A percentile compares a stretch with the other conserved stretches of the same genome.
Conservation (phyloP, 202 grass and related monocot genomes). For the Panicum hallii region DNA sequence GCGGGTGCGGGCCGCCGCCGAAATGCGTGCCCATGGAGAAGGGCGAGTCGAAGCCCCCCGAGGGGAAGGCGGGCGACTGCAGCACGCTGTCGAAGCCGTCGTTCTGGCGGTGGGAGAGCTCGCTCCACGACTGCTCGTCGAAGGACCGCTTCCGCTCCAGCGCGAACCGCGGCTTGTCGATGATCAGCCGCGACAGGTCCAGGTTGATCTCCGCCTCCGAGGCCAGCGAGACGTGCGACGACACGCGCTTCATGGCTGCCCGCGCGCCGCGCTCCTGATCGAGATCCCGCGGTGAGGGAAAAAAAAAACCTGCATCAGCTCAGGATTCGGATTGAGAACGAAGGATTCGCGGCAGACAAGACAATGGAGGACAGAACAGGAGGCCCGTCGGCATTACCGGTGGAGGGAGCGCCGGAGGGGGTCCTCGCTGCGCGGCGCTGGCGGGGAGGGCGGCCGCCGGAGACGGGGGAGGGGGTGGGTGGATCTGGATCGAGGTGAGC, state of each 20-base stretch:
- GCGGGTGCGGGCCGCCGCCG: conserved; percentile 63
- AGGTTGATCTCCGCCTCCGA: conserved; percentile 80
- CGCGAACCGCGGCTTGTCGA: conserved; percentile 60
- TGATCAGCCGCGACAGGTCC: conserved; percentile 55
- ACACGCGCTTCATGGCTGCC: conserved; percentile 55
- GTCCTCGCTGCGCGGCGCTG: not conserved
- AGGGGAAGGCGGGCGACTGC: conserved; percentile 57
- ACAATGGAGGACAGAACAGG: not conserved
- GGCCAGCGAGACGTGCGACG: conserved; percentile 67
- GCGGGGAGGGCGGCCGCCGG: not conserved
- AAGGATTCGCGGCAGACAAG: not conserved
- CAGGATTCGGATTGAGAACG: not conserved
- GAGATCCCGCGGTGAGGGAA: not conserved
- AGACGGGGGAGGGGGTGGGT: not conserved
- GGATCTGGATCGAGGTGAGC: conserved; percentile 33
- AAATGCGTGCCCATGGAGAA: conserved; percentile 47
- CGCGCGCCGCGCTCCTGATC: not conserved
- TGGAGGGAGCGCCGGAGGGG: not conserved
- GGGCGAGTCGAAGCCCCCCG: conserved; percentile 61
- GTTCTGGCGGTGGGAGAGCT: conserved; percentile 55
- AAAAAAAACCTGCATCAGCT: not conserved
- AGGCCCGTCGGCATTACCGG: not conserved
- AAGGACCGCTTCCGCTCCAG: conserved; percentile 84
- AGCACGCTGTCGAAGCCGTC: conserved; percentile 68
- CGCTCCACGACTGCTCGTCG: conserved; percentile 81